A percentile compares a stretch with the other conserved stretches of the same genome.
Evolutionary conservation across 352 stramenopile species (phyloP).

Genomic region (Globisporangium nodosum): DNA sequence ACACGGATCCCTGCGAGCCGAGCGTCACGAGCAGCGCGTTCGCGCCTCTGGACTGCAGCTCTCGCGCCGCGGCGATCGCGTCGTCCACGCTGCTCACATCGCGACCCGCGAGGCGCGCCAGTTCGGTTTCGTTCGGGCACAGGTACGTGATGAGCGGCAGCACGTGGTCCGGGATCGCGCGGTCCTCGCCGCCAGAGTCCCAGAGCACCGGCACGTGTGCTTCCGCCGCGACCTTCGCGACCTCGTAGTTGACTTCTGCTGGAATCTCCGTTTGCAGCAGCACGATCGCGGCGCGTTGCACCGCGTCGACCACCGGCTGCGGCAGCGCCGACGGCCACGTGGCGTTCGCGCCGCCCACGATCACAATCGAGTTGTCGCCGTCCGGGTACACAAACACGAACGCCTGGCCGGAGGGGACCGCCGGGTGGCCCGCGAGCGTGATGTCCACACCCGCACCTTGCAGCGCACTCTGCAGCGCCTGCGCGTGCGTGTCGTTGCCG

Average conservation of each 20-base stretch:
- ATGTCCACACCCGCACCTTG: conserved; percentile 28
- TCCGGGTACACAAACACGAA: conserved; percentile 81
- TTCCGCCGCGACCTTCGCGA: conserved; percentile 40
- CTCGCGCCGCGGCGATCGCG: conserved; percentile 42
- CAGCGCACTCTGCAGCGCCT: conserved; percentile 37
- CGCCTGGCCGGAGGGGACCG: conserved; percentile 62
- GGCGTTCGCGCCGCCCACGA: conserved; percentile 71
- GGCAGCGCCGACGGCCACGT: conserved; percentile 48
- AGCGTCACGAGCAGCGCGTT: conserved; percentile 65
- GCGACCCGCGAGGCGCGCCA: conserved; percentile 36
- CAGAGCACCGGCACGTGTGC: conserved; percentile 61
- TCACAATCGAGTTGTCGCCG: conserved; percentile 83
- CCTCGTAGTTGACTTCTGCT: conserved; percentile 39
- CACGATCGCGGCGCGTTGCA: conserved; percentile 52
- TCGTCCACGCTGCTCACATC: conserved; percentile 37
- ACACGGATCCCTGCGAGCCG: conserved; percentile 59
- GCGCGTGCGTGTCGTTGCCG: conserved; percentile 58
- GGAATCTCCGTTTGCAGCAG: conserved; percentile 76
- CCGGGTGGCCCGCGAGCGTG: conserved; percentile 26
- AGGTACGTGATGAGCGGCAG: conserved; percentile 55
- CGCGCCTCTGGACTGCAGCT: conserved; percentile 42
- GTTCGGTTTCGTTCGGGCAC: conserved; percentile 78
- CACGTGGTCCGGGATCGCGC: conserved; percentile 40
- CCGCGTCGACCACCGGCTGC: conserved; percentile 24
- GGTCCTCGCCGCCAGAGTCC: conserved; percentile 74